Conservation (phyloP, 129 eudicot species). For the Oenanthe sinensis region DNA sequence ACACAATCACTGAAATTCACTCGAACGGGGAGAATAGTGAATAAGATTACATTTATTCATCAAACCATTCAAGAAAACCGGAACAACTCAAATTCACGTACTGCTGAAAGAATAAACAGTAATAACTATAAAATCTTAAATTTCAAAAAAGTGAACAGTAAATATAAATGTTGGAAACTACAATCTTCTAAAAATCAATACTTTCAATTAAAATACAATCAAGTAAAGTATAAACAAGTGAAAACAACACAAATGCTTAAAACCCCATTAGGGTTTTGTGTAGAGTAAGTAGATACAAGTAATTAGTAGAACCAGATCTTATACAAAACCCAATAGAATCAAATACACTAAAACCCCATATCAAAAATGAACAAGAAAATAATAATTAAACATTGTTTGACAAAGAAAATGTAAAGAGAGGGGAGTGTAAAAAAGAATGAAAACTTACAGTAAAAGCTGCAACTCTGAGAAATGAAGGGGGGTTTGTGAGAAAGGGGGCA, state of each 20-base stretch:
- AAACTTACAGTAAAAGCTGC: neutral
- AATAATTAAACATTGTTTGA: neutral
- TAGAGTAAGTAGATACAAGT: neutral
- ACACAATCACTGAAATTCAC: no score
- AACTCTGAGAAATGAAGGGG: neutral
- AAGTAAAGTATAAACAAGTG: neutral
- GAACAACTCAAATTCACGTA: neutral
- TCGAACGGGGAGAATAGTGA: neutral
- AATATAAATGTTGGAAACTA: neutral
- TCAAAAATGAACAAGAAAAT: neutral
- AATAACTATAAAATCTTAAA: neutral
- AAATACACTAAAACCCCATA: neutral
- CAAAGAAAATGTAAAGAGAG: neutral
- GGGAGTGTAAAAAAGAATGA: no score
- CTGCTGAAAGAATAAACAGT: neutral
- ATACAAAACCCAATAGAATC: neutral
- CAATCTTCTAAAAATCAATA: neutral
- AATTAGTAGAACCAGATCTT: neutral
- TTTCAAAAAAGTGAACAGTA: neutral
- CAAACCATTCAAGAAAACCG: neutral
- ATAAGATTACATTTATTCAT: neutral
- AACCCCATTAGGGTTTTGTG: neutral
- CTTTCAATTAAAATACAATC: neutral
- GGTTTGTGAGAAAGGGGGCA: neutral
- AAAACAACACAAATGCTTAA: neutral